Conservation (phyloP, 169 alveolate species). For the Eimeria mitis region DNA sequence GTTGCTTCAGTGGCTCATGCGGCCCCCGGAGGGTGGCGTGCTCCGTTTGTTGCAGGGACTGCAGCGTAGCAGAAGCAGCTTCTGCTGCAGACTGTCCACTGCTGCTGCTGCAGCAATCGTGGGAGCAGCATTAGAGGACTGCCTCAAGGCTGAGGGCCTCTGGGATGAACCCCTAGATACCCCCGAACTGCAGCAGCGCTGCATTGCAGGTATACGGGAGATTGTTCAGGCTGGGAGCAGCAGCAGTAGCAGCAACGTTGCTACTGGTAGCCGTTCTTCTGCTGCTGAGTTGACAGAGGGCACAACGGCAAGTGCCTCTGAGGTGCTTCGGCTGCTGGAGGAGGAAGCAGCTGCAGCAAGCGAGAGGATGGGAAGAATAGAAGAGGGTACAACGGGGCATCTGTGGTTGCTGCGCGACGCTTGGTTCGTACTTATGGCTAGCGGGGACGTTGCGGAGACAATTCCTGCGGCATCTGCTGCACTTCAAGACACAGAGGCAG, state of each 20-base stretch:
- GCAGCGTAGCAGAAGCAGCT: conserved; percentile 19
- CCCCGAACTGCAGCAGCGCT: conserved; percentile 29
- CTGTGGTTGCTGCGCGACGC: conserved; percentile 61
- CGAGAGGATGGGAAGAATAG: background rate
- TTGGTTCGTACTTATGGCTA: conserved; percentile 44
- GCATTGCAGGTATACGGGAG: background rate
- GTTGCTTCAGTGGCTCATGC: conserved; percentile 59
- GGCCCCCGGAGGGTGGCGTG: conserved; percentile 21
- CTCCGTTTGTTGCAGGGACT: conserved; percentile 5
- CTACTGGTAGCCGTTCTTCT: background rate
- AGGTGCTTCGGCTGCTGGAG: conserved; percentile 9
- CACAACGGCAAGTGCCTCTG: background rate
- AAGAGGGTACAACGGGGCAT: background rate
- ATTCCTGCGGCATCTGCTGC: background rate
- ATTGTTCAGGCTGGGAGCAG: background rate
- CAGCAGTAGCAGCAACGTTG: background rate
- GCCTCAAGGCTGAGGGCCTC: conserved; percentile 41
- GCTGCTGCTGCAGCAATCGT: conserved; percentile 18
- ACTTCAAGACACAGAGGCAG: background rate
- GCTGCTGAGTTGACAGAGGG: background rate
- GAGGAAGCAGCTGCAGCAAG: conserved; percentile 56
- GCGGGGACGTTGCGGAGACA: background rate
- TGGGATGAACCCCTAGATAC: conserved; percentile 36
- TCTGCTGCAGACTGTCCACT: conserved; percentile 12
- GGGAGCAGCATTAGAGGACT: conserved; percentile 24